A percentile compares a stretch with the other conserved stretches of the same genome.
Evolutionary conservation across 2,329 filamentous ascomycete genomes (phyloP).

Genomic region (Verruconis gallopava): DNA sequence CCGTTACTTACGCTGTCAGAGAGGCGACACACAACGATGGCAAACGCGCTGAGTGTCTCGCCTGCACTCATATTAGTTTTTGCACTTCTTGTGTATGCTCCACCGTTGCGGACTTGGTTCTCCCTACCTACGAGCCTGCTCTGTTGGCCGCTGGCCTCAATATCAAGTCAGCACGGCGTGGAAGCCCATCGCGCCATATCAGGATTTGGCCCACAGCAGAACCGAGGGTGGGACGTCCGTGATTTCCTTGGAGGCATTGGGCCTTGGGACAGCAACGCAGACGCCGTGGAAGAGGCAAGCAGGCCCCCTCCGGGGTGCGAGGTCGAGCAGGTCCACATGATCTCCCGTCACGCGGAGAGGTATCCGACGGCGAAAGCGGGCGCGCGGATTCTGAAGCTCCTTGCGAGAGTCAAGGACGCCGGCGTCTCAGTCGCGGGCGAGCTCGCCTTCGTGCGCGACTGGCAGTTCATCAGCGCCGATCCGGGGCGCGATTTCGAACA

Average conservation of each 20-base stretch:
- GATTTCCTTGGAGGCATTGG: neutral
- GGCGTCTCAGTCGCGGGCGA: constrained; percentile 33
- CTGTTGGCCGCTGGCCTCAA: too few relatives aligned
- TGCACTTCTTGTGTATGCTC: too few relatives aligned
- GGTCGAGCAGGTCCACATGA: neutral
- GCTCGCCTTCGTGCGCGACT: constrained; percentile 41
- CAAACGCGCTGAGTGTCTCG: too few relatives aligned
- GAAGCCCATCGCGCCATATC: too few relatives aligned
- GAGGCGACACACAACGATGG: too few relatives aligned
- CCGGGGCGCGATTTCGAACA: constrained; percentile 37
- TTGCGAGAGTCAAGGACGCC: constrained; percentile 32
- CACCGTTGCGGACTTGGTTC: too few relatives aligned
- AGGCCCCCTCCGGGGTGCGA: neutral
- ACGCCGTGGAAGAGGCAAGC: neutral
- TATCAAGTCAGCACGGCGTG: too few relatives aligned
- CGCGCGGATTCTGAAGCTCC: constrained; percentile 30
- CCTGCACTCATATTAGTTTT: too few relatives aligned
- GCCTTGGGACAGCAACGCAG: neutral
- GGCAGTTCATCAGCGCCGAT: constrained; percentile 40
- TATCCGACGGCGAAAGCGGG: constrained; percentile 15
- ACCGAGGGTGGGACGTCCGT: neutral
- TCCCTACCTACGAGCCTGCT: too few relatives aligned
- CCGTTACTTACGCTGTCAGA: too few relatives aligned
- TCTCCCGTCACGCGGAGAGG: neutral
- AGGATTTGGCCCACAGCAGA: neutral